Evolutionary conservation across 768 basidiomycete genomes (phyloP).

Genomic region (Mycena rebaudengoi): DNA sequence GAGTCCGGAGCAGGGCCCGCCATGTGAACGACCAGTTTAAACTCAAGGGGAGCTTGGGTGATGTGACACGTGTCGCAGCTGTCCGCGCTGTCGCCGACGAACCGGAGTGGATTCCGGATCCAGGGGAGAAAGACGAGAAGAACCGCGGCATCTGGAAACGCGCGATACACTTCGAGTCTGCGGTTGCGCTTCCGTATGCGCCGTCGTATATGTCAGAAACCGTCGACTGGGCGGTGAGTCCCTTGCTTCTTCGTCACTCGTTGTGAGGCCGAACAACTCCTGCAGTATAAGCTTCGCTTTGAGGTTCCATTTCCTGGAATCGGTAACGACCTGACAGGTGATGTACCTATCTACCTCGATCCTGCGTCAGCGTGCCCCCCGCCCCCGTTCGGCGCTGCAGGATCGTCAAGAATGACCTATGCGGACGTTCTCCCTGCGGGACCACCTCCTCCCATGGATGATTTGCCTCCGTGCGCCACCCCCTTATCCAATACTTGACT

Average conservation of each 20-base stretch:
- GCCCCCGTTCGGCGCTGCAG: slow-evolving; percentile 6
- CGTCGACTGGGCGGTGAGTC: slow-evolving; percentile 11
- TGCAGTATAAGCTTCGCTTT: slow-evolving; percentile 9
- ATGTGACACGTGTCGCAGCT: background rate
- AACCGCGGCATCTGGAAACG: slow-evolving; percentile 3
- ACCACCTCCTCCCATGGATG: slow-evolving; percentile 14
- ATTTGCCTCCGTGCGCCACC: slow-evolving; percentile 17
- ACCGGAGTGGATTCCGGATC: slow-evolving; percentile 3
- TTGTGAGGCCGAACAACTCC: background rate
- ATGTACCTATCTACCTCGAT: slow-evolving; percentile 8
- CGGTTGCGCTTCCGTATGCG: slow-evolving; percentile 1
- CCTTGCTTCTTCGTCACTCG: background rate
- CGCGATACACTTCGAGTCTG: background rate
- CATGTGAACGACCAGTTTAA: background rate
- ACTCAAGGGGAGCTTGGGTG: background rate
- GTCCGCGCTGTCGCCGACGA: background rate
- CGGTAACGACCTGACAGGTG: slow-evolving; percentile 13
- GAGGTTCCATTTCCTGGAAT: slow-evolving; percentile 19
- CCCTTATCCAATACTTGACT: no score
- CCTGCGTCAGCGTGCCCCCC: slow-evolving; percentile 13
- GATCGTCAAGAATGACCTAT: slow-evolving; percentile 11
- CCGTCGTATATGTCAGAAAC: slow-evolving; percentile 4
- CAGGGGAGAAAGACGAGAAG: background rate
- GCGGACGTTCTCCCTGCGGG: slow-evolving; percentile 15
- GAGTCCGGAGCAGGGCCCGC: background rate